A percentile compares a stretch with the other conserved stretches of the same genome.
These are phyloP conservation scores for Plantago major DNA, from an alignment of 257 asterid genomes.

Conservation along the genomic window DNA sequence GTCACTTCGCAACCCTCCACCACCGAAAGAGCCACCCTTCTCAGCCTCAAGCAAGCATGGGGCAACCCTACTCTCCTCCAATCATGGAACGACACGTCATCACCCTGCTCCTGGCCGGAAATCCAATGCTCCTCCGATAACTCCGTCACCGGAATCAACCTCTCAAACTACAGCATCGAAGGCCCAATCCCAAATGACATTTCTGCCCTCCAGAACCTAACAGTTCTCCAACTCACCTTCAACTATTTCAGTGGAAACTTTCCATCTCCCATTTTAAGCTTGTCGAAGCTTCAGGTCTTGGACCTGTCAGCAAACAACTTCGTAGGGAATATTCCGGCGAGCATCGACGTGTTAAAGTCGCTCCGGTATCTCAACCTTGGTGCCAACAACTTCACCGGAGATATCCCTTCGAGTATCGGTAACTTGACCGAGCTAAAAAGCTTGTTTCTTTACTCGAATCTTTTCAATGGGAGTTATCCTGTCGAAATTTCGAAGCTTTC, in stretches of 20 bases:
- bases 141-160: constrained; percentile 38
- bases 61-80: constrained; percentile 29
- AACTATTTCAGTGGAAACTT: constrained; percentile 48
- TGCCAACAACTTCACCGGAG: constrained; percentile 75
- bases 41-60: constrained; percentile 37
- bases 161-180: constrained; percentile 23
- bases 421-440: constrained; percentile 37
- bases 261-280: constrained; percentile 44
- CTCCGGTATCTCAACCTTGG: constrained; percentile 49
- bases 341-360: constrained; percentile 37
- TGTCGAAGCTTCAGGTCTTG: constrained; percentile 43
- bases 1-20: constrained; percentile 46
- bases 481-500: constrained; percentile 51
- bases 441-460: constrained; percentile 35
- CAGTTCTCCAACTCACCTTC: constrained; percentile 35
- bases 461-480: constrained; percentile 67
- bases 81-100: constrained; percentile 41
- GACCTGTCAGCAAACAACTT: constrained; percentile 63
- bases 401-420: constrained; percentile 64
- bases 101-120: constrained; percentile 46
- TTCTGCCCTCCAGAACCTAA: constrained; percentile 44
- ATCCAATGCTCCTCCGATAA: constrained; percentile 34
- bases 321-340: constrained; percentile 53
- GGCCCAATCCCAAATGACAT: constrained; percentile 45
- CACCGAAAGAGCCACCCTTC: constrained; percentile 39